Evolutionary conservation across 306 rosid genomes (phyloP).

Genomic region (Trifolium fragiferum): DNA sequence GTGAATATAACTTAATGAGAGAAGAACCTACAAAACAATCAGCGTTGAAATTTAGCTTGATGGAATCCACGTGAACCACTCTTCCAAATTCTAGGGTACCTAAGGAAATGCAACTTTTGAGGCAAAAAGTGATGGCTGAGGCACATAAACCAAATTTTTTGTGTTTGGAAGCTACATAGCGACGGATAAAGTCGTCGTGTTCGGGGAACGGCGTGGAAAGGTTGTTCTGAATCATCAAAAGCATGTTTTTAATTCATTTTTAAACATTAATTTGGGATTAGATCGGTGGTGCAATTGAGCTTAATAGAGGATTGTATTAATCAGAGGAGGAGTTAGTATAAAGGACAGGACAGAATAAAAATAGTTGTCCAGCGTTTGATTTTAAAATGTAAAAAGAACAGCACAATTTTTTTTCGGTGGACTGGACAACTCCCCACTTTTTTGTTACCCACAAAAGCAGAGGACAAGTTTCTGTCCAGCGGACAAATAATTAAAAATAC

Average conservation of each 20-base stretch:
- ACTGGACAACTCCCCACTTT: too few species aligned
- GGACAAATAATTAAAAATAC: too few species aligned
- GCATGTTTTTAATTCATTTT: neutral
- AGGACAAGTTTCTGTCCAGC: too few species aligned
- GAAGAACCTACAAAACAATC: slow-evolving; percentile 60
- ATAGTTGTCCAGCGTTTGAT: too few species aligned
- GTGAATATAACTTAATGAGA: slow-evolving; percentile 42
- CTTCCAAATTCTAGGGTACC: slow-evolving; percentile 48
- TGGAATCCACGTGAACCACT: slow-evolving; percentile 52
- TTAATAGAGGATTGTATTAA: too few species aligned
- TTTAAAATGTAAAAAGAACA: too few species aligned
- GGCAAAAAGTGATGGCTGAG: slow-evolving; percentile 42
- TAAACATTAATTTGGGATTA: too few species aligned
- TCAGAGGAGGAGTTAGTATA: too few species aligned
- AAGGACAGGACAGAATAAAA: too few species aligned
- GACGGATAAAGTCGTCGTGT: slow-evolving; percentile 36
- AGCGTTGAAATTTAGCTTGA: slow-evolving; percentile 47
- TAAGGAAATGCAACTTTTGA: slow-evolving; percentile 47
- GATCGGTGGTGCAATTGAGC: too few species aligned
- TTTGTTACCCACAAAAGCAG: too few species aligned
- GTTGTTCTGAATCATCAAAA: neutral
- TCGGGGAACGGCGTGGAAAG: neutral
- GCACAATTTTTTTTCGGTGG: too few species aligned
- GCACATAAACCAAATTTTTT: slow-evolving; percentile 39
- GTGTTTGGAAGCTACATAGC: slow-evolving; percentile 44